These are phyloP conservation scores for Leptosphaerulina australis DNA, from an alignment of 2,329 filamentous ascomycete genomes.

Conservation along the genomic window DNA sequence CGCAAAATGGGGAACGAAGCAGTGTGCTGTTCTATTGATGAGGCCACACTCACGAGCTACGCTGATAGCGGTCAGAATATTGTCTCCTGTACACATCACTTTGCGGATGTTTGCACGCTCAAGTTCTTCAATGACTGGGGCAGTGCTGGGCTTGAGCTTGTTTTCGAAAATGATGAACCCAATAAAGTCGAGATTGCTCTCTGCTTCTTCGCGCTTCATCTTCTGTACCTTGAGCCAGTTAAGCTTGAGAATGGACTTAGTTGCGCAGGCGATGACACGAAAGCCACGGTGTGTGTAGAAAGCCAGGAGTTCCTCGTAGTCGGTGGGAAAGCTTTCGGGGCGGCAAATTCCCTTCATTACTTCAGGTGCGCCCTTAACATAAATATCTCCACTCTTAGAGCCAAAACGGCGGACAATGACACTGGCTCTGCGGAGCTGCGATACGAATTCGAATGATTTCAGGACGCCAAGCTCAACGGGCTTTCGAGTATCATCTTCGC, in stretches of 20 bases:
- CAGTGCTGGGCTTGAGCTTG: constrained; percentile 89
- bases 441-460: constrained; percentile 92
- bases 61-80: constrained; percentile 94
- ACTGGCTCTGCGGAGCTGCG: constrained; percentile 87
- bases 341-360: constrained; percentile 94
- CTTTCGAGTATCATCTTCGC: constrained; percentile 52
- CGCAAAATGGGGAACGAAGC: constrained; percentile 88
- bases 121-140: constrained; percentile 80
- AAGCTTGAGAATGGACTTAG: constrained; percentile 83
- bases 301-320: constrained; percentile 87
- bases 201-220: constrained; percentile 84
- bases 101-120: constrained; percentile 81
- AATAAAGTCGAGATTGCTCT: constrained; percentile 82
- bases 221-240: constrained; percentile 96
- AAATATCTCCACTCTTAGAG: constrained; percentile 81
- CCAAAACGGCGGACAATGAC: constrained; percentile 91
- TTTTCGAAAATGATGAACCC: constrained; percentile 99
- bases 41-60: constrained; percentile 89
- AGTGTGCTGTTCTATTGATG: constrained; percentile 80
- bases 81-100: constrained; percentile 98
- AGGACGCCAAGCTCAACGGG: constrained; percentile 87
- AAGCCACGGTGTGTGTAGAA: constrained; percentile 96
- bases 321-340: constrained; percentile 79
- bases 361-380: constrained; percentile 95
- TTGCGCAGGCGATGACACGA: constrained; percentile 93